These are phyloP conservation scores for Scheffersomyces coipomensis DNA, from an alignment of 805 yeast genomes.

Conservation along the genomic window DNA sequence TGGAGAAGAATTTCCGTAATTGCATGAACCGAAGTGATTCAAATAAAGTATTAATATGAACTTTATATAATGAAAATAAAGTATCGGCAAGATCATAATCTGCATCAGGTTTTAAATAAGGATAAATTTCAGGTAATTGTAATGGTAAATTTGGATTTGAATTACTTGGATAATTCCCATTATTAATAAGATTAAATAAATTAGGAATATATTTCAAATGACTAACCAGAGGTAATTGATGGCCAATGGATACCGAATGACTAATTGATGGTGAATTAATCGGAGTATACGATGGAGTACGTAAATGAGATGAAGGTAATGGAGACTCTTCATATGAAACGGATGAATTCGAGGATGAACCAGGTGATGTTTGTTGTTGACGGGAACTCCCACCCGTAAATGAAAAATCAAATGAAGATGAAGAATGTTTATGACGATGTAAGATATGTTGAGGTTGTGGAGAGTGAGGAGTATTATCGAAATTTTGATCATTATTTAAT, in stretches of 20 bases:
- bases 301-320: slow-evolving; percentile 4
- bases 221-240: slow-evolving; percentile 12
- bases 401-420: too few relatives aligned
- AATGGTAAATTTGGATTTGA: slow-evolving; percentile 15
- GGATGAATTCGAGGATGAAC: slow-evolving; percentile 11
- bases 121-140: slow-evolving; percentile 37
- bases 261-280: slow-evolving; percentile 8
- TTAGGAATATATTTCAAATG: slow-evolving; percentile 30
- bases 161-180: slow-evolving; percentile 8
- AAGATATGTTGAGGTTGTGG: slow-evolving; percentile 7
- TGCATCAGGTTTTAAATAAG: slow-evolving; percentile 35
- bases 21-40: slow-evolving; percentile 70
- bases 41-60: slow-evolving; percentile 62
- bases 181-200: slow-evolving; percentile 18
- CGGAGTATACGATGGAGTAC: slow-evolving; percentile 13
- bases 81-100: slow-evolving; percentile 63
- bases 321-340: slow-evolving; percentile 12
- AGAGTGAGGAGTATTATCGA: slow-evolving; percentile 7
- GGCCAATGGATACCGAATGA: slow-evolving; percentile 2
- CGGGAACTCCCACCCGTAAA: slow-evolving; percentile 3
- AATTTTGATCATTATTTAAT: slow-evolving; percentile 33
- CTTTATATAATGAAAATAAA: slow-evolving; percentile 57
- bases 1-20: slow-evolving; percentile 55
- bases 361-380: slow-evolving; percentile 7
- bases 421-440: too few relatives aligned